Evolutionary conservation across 495 filamentous ascomycete genomes (phyloP).

Genomic region (Penicillium mononematosum): DNA sequence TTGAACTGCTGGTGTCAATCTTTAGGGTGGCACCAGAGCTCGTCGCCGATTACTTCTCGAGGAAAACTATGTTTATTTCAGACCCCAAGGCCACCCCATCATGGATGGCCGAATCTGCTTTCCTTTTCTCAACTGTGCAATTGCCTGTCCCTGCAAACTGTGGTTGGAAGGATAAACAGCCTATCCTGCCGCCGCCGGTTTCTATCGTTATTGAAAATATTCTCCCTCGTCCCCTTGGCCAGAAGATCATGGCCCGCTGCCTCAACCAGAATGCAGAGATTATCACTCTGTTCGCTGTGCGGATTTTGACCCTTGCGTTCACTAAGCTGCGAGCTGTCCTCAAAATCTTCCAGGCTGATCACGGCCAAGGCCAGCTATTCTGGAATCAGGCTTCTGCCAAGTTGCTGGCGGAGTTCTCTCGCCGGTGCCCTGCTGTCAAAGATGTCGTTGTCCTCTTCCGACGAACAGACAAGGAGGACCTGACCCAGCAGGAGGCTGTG

Average conservation of each 20-base stretch:
- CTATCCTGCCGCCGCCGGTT: constrained; percentile 66
- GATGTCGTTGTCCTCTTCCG: constrained; percentile 69
- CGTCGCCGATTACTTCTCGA: constrained; percentile 78
- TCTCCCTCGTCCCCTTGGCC: constrained; percentile 76
- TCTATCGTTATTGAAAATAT: constrained; percentile 79
- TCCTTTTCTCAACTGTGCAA: constrained; percentile 75
- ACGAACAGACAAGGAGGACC: constrained; percentile 61
- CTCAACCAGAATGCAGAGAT: constrained; percentile 71
- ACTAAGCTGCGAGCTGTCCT: constrained; percentile 66
- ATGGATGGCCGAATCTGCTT: constrained; percentile 90
- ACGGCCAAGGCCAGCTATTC: constrained; percentile 42
- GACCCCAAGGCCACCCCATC: constrained; percentile 88
- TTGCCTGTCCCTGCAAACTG: constrained; percentile 70
- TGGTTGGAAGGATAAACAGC: constrained; percentile 55
- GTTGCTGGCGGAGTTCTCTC: constrained; percentile 70
- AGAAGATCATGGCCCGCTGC: constrained; percentile 73
- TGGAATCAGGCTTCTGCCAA: constrained; percentile 67
- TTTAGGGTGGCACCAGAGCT: constrained; percentile 81
- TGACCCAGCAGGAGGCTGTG: constrained; percentile 74
- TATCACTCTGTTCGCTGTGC: constrained; percentile 77
- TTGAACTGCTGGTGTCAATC: constrained; percentile 73
- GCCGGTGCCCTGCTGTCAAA: constrained; percentile 74
- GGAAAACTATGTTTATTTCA: constrained; percentile 75
- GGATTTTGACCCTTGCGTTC: constrained; percentile 73
- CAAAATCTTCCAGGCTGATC: constrained; percentile 39